Percentiles rank a stretch among this genome's conserved stretches.
These are phyloP conservation scores for Mucor velutinosus DNA, from an alignment of 371 early-diverging fungal species.

Conservation along the genomic window DNA sequence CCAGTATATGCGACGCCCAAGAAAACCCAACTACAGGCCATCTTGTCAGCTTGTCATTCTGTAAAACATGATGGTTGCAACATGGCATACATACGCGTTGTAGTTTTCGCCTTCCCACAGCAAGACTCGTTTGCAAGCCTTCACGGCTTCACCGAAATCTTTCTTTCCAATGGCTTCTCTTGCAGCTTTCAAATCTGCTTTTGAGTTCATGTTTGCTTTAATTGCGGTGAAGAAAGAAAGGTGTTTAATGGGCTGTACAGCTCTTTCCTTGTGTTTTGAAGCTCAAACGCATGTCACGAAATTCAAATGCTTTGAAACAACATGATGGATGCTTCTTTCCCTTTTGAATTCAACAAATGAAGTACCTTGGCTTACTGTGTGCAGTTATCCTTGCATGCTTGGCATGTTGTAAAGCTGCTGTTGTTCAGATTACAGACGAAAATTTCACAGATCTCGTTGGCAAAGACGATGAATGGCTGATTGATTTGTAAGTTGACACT, in stretches of 20 bases:
- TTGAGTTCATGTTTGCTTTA: constrained; percentile 47
- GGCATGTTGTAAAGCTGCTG: constrained; percentile 16
- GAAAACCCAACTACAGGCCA: constrained; percentile 61
- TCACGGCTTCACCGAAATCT: constrained; percentile 74
- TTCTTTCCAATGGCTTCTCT: constrained; percentile 74
- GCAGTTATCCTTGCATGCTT: neutral
- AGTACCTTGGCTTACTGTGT: constrained; percentile 2
- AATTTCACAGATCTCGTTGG: constrained; percentile 34
- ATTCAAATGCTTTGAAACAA: neutral
- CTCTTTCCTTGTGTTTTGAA: neutral
- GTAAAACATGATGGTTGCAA: neutral
- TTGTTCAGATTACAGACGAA: constrained; percentile 39
- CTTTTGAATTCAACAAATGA: neutral
- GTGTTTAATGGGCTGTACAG: too few species aligned
- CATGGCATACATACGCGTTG: constrained; percentile 65
- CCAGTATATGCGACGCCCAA: constrained; percentile 79
- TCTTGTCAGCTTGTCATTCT: neutral
- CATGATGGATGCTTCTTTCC: neutral
- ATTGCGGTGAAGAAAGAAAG: neutral
- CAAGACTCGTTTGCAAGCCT: constrained; percentile 69
- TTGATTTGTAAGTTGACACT: constrained; percentile 42
- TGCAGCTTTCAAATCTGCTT: constrained; percentile 76
- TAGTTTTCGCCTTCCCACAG: constrained; percentile 78
- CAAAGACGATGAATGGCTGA: constrained; percentile 40
- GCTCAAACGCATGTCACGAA: neutral